phyloP scores from a whole-genome alignment of 2,329 filamentous ascomycete genomes.

The Alternaria metachromatica region DNA sequence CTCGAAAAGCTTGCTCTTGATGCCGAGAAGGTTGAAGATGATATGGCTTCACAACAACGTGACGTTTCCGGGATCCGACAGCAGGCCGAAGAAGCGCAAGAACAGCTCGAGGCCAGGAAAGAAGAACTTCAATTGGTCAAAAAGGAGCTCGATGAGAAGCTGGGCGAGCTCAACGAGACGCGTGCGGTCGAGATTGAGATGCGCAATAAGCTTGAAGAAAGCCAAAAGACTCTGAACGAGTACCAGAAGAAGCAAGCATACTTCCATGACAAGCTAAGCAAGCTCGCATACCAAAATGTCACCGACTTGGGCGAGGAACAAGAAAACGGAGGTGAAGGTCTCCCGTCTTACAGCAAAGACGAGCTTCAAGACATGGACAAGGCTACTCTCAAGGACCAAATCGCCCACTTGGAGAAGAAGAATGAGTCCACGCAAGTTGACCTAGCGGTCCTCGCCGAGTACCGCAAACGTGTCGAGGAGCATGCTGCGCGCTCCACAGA shows the following conservation, averaged over 20 bases:
- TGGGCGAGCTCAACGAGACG: slow-evolving; percentile 83
- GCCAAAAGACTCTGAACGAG: slow-evolving; percentile 84
- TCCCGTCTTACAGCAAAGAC: slow-evolving; percentile 81
- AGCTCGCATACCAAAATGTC: slow-evolving; percentile 82
- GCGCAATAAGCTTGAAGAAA: slow-evolving; percentile 97
- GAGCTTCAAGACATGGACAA: slow-evolving; percentile 70
- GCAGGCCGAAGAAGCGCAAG: slow-evolving; percentile 82
- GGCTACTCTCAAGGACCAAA: slow-evolving; percentile 66
- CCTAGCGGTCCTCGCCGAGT: slow-evolving; percentile 83
- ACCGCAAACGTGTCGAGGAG: slow-evolving; percentile 84
- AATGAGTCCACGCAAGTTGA: slow-evolving; percentile 89
- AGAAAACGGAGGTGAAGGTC: slow-evolving; percentile 48
- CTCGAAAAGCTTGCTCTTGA: slow-evolving; percentile 74
- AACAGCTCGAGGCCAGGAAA: slow-evolving; percentile 77
- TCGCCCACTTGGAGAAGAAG: slow-evolving; percentile 72
- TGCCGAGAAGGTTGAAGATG: slow-evolving; percentile 77
- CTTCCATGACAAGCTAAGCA: slow-evolving; percentile 89
- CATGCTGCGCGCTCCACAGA: slow-evolving; percentile 83
- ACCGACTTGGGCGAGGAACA: slow-evolving; percentile 65
- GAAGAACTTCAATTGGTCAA: slow-evolving; percentile 81
- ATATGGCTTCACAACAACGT: slow-evolving; percentile 77
- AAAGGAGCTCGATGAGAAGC: slow-evolving; percentile 84
- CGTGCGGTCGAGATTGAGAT: slow-evolving; percentile 94
- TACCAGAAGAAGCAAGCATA: slow-evolving; percentile 84
- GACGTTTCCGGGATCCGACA: slow-evolving; percentile 75